These are phyloP conservation scores for Trichothecium roseum DNA, from an alignment of 2,329 filamentous ascomycete species.

Conservation along the genomic window DNA sequence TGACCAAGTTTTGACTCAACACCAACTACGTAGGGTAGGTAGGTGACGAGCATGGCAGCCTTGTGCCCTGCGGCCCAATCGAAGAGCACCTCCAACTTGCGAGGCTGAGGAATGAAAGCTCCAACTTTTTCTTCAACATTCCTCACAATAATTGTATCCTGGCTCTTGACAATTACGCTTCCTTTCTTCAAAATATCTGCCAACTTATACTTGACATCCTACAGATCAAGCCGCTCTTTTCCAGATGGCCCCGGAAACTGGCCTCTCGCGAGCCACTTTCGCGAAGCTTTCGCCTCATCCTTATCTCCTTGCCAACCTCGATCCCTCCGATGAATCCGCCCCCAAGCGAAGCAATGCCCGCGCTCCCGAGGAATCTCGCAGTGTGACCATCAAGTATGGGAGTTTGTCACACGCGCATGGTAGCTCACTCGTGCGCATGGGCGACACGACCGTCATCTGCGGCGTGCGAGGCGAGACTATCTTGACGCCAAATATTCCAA, in stretches of 20 bases:
- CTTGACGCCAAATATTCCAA: conserved; percentile 61
- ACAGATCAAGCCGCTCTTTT: background rate
- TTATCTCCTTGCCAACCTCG: conserved; percentile 82
- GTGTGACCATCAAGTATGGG: conserved; percentile 67
- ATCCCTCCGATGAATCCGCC: conserved; percentile 38
- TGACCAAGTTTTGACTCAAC: too few relatives aligned
- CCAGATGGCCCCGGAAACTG: conserved; percentile 21
- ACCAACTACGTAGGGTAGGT: too few relatives aligned
- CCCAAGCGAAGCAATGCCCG: conserved; percentile 76
- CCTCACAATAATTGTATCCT: background rate
- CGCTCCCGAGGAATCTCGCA: conserved; percentile 55
- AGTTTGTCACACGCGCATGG: conserved; percentile 85
- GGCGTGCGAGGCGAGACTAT: conserved; percentile 83
- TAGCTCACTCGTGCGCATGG: conserved; percentile 76
- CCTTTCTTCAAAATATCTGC: too few relatives aligned
- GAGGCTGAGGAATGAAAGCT: too few relatives aligned
- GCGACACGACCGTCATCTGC: conserved; percentile 90
- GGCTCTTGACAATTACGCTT: too few relatives aligned
- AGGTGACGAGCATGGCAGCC: too few relatives aligned
- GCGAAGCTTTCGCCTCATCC: conserved; percentile 82
- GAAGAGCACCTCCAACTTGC: too few relatives aligned
- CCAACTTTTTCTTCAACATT: conserved; percentile 3
- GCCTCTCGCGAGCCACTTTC: conserved; percentile 58
- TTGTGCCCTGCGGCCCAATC: too few relatives aligned
- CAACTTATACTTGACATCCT: too few relatives aligned